Conservation (phyloP, 2,329 filamentous ascomycete species). For the Fusarium xylarioides region DNA sequence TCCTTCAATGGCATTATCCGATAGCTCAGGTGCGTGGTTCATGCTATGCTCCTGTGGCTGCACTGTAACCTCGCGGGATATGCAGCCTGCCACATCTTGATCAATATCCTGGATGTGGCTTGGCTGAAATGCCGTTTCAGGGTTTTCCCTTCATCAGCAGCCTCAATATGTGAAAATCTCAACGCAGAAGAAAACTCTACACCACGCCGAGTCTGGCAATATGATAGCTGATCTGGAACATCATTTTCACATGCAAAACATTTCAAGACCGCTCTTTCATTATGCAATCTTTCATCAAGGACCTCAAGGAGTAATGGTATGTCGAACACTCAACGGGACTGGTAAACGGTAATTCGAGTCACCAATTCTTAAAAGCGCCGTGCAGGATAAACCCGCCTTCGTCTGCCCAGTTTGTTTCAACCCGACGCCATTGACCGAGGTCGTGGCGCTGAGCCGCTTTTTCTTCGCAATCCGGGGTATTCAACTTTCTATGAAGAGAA, state of each 20-base stretch:
- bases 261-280: not conserved
- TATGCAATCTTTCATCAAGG: not conserved
- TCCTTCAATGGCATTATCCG: not conserved
- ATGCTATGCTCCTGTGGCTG: conserved; percentile 1
- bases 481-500: conserved; percentile 65
- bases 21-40: not conserved
- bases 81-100: not conserved
- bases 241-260: conserved; percentile 6
- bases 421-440: conserved; percentile 55
- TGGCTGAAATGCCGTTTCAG: not conserved
- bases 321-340: conserved; percentile 73
- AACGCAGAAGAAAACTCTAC: not conserved
- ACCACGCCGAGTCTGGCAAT: not conserved
- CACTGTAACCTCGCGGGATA: not conserved
- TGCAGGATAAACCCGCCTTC: conserved; percentile 51
- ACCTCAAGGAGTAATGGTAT: conserved; percentile 43
- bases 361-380: conserved; percentile 73
- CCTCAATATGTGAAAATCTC: too few species aligned
- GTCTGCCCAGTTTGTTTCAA: conserved; percentile 69
- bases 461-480: conserved; percentile 64
- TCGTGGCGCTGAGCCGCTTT: conserved; percentile 60
- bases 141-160: not conserved
- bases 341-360: conserved; percentile 64
- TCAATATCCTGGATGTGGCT: not conserved
- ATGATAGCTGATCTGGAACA: not conserved